Evolutionary conservation across 176 grass and related monocot genomes (phyloP).

Genomic region (Avena insularis): DNA sequence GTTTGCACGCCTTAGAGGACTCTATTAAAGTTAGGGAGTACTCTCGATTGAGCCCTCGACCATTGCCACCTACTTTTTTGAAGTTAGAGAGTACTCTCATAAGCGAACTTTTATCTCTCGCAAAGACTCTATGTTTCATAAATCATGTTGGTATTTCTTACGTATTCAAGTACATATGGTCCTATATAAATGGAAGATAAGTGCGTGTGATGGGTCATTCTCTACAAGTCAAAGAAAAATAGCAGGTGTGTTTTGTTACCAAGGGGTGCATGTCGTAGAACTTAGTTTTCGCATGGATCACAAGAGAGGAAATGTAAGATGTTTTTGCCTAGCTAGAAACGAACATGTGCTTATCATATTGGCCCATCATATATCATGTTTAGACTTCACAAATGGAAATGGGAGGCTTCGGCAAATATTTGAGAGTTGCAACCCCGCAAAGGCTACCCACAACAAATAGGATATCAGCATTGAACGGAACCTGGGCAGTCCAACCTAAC

Average conservation of each 20-base stretch:
- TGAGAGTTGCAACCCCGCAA: no score
- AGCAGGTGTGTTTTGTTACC: neutral
- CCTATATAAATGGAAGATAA: neutral
- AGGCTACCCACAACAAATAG: no score
- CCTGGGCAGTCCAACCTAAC: no score
- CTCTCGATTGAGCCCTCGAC: no score
- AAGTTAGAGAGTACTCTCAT: no score
- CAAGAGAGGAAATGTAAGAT: neutral
- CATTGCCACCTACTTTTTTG: no score
- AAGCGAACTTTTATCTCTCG: no score
- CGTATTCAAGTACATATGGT: neutral
- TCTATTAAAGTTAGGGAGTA: no score
- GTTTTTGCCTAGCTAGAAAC: no score
- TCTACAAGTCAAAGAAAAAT: neutral
- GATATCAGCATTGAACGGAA: no score
- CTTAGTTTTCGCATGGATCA: neutral
- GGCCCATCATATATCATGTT: neutral
- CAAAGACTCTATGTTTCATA: neutral
- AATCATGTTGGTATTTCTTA: neutral
- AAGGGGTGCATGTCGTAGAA: neutral
- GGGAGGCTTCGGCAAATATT: neutral
- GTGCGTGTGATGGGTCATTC: neutral
- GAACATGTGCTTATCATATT: no score
- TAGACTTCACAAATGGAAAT: neutral
- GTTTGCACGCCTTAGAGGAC: no score